Evolutionary conservation across 441 rosid species (phyloP), one percentile per base, ranked within the genome.

Genomic region (Adansonia grandidieri): DNA sequence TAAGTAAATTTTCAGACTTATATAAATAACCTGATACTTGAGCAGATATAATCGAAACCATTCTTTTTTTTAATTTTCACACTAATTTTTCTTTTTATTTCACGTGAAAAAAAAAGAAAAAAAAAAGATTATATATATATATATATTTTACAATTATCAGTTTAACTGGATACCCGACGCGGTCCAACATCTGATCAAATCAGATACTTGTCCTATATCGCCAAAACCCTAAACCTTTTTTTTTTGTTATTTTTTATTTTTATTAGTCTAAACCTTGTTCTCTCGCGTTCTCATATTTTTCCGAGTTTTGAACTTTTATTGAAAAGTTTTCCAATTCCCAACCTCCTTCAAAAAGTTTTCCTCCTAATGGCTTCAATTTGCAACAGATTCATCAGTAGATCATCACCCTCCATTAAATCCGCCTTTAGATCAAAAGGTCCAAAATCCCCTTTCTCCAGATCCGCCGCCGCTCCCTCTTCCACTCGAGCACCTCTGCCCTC

Each of bases 291-390:
- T 19, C 13, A 58, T 9, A 20, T 58, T 58, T 58, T 19, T 10
- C 19, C 50, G 10, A 47, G 50, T 9, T 17, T 9, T 9, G 1
- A n/a, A 32, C n/a, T 51, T 53, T 2, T 53, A 53, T 32, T 24
- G 32, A 13, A 10, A 53, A 19, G 22, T 15, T 44, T 51, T 13
- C 28, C 53, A 61, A 70, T 75, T 81, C 78, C 71, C 42, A 7
- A 48, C 14, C 62, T 48, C 76, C 22, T 81, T 66, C 15, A 74
- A 56, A 17, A 22, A 9, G 7, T 5, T 0, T 51, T 56, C 60
- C 54, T 45, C 58, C 40, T 48, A 44, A 91, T 91, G 92, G 90
- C 93, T 57, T 90, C 92, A n/a, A 65, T 88, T 76, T 92, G 94
- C 85, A 75, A 57, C 17, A 83, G 93, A 80, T 85, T 90, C 74